A percentile compares a stretch with the other conserved stretches of the same genome.
phyloP scores from a whole-genome alignment of 352 stramenopile genomes.

The Phytophthora chlamydospora region DNA sequence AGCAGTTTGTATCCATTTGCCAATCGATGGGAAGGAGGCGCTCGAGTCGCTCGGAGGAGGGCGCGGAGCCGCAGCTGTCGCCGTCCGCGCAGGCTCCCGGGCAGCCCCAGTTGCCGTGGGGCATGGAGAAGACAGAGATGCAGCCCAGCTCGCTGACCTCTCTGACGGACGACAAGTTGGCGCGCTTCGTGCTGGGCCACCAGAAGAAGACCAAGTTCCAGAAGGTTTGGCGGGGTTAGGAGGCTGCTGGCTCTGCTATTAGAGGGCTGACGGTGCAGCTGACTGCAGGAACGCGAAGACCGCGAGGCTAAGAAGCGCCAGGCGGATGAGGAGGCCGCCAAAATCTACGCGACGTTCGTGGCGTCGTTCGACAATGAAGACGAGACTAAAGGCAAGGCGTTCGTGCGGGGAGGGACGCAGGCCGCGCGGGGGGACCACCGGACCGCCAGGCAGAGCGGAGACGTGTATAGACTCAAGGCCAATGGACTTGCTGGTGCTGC shows the following conservation, averaged over 20 bases:
- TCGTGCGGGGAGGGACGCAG: slow-evolving; percentile 51
- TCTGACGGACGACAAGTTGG: slow-evolving; percentile 82
- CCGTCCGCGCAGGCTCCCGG: background rate
- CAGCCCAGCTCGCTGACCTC: slow-evolving; percentile 68
- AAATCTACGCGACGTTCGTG: slow-evolving; percentile 91
- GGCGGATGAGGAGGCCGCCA: slow-evolving; percentile 85
- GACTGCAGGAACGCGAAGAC: slow-evolving; percentile 70
- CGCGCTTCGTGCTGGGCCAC: slow-evolving; percentile 75
- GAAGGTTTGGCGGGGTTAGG: slow-evolving; percentile 46
- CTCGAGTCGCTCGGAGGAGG: slow-evolving; percentile 17
- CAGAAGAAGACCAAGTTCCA: slow-evolving; percentile 91
- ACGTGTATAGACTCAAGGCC: slow-evolving; percentile 48
- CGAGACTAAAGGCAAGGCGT: slow-evolving; percentile 62
- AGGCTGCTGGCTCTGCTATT: slow-evolving; percentile 9
- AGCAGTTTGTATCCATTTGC: slow-evolving; percentile 1
- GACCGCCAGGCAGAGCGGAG: slow-evolving; percentile 7
- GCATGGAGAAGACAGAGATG: slow-evolving; percentile 68
- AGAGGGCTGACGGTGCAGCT: slow-evolving; percentile 11
- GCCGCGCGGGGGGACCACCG: background rate
- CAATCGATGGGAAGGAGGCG: slow-evolving; percentile 24
- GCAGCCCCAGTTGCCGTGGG: slow-evolving; percentile 52
- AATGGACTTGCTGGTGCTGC: slow-evolving; percentile 9
- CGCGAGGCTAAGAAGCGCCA: slow-evolving; percentile 84
- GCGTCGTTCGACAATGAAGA: slow-evolving; percentile 88
- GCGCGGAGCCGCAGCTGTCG: background rate